Percentiles rank a stretch among this genome's conserved stretches.
Conservation (phyloP, 768 basidiomycete genomes). For the Asterophora parasitica region DNA sequence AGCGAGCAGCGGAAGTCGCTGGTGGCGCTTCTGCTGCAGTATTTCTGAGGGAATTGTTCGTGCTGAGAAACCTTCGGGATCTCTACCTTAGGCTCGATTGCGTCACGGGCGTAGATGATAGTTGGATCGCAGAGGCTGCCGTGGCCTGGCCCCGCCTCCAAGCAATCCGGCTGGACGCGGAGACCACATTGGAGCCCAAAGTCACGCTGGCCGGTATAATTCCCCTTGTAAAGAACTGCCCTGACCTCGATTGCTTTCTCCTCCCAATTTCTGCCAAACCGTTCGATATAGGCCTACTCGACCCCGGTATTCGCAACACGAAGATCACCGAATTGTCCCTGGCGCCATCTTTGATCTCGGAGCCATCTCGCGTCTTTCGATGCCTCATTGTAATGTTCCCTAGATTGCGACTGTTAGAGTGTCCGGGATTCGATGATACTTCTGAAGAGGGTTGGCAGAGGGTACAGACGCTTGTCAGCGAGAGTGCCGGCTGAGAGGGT, state of each 20-base stretch:
- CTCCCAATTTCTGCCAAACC: background rate
- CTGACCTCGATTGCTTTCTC: background rate
- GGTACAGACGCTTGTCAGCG: no score
- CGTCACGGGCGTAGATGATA: background rate
- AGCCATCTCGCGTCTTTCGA: background rate
- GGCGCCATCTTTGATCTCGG: background rate
- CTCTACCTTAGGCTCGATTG: background rate
- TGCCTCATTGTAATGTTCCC: background rate
- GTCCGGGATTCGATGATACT: background rate
- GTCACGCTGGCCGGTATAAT: background rate
- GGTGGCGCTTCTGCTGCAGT: background rate
- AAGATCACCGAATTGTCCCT: background rate
- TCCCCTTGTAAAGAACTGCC: background rate
- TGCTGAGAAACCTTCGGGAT: background rate
- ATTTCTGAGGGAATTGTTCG: background rate
- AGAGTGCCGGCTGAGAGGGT: no score
- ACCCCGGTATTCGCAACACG: background rate
- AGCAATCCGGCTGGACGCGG: background rate
- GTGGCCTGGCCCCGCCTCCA: background rate
- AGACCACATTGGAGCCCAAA: background rate
- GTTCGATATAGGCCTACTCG: background rate
- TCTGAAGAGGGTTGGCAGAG: no score
- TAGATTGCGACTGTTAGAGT: background rate
- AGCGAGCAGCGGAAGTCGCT: no score
- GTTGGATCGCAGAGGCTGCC: background rate